Percentiles rank a stretch among this genome's conserved stretches.
These are phyloP conservation scores for Gossypium herbaceum DNA, from an alignment of 345 rosid species.

Conservation along the genomic window DNA sequence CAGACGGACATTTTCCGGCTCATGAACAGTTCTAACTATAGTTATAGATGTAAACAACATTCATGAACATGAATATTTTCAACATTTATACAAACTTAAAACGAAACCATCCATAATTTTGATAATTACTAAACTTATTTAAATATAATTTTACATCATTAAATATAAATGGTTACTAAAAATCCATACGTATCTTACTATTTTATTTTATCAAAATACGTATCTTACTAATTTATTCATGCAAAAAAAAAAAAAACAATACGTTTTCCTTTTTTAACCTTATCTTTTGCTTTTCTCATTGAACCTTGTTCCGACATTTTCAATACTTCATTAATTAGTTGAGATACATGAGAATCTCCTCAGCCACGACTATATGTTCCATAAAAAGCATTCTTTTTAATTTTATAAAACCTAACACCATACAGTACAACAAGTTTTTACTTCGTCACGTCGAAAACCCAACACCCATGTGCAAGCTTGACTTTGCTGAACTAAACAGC, in stretches of 20 bases:
- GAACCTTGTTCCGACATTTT: not conserved
- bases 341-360: not conserved
- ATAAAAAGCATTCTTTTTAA: not conserved
- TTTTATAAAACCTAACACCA: not conserved
- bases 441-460: not conserved
- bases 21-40: too few species aligned
- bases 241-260: not conserved
- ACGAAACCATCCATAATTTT: not conserved
- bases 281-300: not conserved
- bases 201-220: too few species aligned
- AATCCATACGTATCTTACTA: not conserved
- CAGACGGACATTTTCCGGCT: rapidly evolving
- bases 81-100: too few species aligned
- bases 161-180: not conserved
- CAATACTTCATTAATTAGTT: not conserved
- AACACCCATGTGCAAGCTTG: slow-evolving; percentile 2
- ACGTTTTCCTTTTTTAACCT: not conserved
- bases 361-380: not conserved
- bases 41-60: too few species aligned
- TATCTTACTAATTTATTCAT: not conserved
- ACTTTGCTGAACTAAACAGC: not conserved
- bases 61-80: too few species aligned
- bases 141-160: not conserved
- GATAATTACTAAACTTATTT: not conserved
- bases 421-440: not conserved